Base-by-base conservation (phyloP, 2,329 filamentous ascomycete species). In the Talaromyces funiculosus region DNA sequence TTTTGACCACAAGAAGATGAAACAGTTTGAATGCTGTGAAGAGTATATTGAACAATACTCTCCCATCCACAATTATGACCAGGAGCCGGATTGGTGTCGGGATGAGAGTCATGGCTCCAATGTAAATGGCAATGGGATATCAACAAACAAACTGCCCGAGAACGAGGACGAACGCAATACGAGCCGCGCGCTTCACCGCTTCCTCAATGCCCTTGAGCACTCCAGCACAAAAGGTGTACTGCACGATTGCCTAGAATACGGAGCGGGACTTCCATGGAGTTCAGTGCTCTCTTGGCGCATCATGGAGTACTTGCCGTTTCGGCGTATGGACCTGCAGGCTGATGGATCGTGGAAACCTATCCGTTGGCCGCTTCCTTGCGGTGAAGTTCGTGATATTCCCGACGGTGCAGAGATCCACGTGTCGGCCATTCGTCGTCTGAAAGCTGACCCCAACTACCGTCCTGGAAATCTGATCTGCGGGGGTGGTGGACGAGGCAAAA, bases 301-400 rank as follows among this genome's bases (percentile, higher is more conserved):
- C 22, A 90, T 93, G 89, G 90, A 93, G 68, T 92, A 88, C 70
- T 77, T 93, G 24, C 90, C 90, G 0, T 92, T 93, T 75, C 82
- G 88, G 1, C 81, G 90, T 24, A 92, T 94, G 88, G 90, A 93
- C 66, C 76, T 93, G 7, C 85, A 86, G 63, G 62, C 78, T 0
- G 87, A 92, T 63, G 89, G 89, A 0, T 85, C 84, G 0, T 94
- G 90, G 90, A 87, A 85, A 72, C 87, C 89, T 0, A 93, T 94
- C 65, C 81, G 86, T 8, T 93, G 90, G 88, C 90, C 90, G 0
- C 76, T 93, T 2, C 90, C 90, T 0, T 84, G 86, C 31, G 90
- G 90, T 9, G 90, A 93, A 73, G 85, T 88, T 0, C 83, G 90
- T 16, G 90, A 94, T 67, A 86, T 94, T 1, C 90, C 90, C 0